Conservation (phyloP, 2,329 filamentous ascomycete species). For the Pestalotiopsis sp. region DNA sequence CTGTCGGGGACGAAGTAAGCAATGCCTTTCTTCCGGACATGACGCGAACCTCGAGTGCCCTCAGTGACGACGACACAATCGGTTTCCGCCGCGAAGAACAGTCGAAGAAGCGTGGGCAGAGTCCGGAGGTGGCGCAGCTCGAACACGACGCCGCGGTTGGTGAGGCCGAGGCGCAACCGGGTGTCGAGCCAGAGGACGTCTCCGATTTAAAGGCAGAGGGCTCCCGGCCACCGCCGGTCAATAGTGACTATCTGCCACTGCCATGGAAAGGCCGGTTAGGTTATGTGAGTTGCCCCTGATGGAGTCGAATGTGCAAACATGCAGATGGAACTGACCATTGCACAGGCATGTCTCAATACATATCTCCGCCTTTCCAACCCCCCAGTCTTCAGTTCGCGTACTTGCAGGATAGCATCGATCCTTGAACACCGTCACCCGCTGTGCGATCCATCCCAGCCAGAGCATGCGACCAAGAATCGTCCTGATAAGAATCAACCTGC, state of each 20-base stretch:
- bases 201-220: slow-evolving; percentile 26
- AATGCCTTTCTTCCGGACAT: slow-evolving; percentile 32
- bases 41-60: slow-evolving; percentile 13
- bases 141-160: not conserved
- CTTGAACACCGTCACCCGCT: slow-evolving; percentile 86
- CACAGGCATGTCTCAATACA: slow-evolving; percentile 83
- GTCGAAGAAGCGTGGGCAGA: not conserved
- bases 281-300: slow-evolving; percentile 62
- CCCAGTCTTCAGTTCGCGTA: slow-evolving; percentile 86
- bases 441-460: slow-evolving; percentile 71
- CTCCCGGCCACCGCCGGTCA: slow-evolving; percentile 72
- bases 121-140: not conserved
- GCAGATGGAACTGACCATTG: slow-evolving; percentile 15
- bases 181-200: slow-evolving; percentile 21
- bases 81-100: not conserved
- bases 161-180: slow-evolving; percentile 11
- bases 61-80: slow-evolving; percentile 1
- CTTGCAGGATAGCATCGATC: slow-evolving; percentile 88
- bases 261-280: slow-evolving; percentile 90
- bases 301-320: not conserved
- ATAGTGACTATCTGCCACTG: slow-evolving; percentile 80
- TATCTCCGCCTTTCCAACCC: slow-evolving; percentile 82
- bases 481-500: slow-evolving; percentile 74
- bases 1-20: slow-evolving; percentile 30
- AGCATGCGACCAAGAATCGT: slow-evolving; percentile 83